Evolutionary conservation across 768 basidiomycete species (phyloP).

Genomic region (Dentipellis sp.): DNA sequence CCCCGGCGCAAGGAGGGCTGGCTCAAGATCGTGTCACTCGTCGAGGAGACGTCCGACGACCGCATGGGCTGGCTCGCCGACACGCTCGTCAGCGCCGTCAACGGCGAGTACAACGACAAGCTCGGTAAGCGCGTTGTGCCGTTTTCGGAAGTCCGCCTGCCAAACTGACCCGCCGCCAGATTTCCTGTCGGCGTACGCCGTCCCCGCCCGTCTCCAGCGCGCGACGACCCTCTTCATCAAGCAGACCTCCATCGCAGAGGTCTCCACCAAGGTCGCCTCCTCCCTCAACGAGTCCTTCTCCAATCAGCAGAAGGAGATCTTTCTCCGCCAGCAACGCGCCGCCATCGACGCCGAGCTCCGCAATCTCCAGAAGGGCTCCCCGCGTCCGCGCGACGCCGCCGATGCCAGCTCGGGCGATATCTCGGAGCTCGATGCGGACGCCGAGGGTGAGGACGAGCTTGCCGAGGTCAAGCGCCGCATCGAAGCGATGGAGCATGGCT

Average conservation of each 20-base stretch:
- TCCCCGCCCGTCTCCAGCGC: constrained; percentile 53
- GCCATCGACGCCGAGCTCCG: constrained; percentile 74
- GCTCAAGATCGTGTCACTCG: constrained; percentile 57
- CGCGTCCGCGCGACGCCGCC: not conserved
- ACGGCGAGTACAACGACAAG: constrained; percentile 62
- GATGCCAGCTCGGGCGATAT: not conserved
- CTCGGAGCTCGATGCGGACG: constrained; percentile 43
- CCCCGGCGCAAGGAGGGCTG: constrained; percentile 53
- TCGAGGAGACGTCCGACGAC: constrained; percentile 60
- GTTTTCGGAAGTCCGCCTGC: not conserved
- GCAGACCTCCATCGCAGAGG: constrained; percentile 70
- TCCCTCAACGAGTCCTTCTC: constrained; percentile 80
- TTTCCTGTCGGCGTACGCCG: constrained; percentile 49
- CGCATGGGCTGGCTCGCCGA: constrained; percentile 71
- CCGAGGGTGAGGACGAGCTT: constrained; percentile 73
- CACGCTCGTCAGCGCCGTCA: constrained; percentile 54
- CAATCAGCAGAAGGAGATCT: constrained; percentile 83
- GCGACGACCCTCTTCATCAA: constrained; percentile 68
- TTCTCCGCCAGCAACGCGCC: constrained; percentile 74
- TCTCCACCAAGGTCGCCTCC: constrained; percentile 70
- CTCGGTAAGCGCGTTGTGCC: constrained; percentile 38
- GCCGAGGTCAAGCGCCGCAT: constrained; percentile 68
- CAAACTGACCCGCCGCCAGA: constrained; percentile 26
- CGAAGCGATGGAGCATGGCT: constrained; percentile 61
- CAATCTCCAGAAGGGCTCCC: constrained; percentile 28